Conservation (phyloP, 805 yeast genomes). For the Candida silvicultrix region DNA sequence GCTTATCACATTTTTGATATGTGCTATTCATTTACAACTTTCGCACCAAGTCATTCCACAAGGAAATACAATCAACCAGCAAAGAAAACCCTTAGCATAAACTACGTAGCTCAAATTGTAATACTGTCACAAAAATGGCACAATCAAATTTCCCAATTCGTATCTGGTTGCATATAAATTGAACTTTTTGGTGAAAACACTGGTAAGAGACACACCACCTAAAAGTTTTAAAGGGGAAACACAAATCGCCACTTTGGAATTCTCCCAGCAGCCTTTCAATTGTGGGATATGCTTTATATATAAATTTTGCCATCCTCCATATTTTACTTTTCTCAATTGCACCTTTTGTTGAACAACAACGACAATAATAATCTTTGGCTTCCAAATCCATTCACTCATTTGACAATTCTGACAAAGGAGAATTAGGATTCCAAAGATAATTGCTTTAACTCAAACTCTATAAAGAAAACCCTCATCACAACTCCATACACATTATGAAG, state of each 20-base stretch:
- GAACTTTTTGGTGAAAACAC: background rate
- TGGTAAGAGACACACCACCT: background rate
- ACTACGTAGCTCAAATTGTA: background rate
- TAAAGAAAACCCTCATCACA: background rate
- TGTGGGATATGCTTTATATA: background rate
- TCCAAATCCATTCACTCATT: background rate
- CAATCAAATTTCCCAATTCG: background rate
- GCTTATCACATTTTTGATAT: too few species aligned
- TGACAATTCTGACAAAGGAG: background rate
- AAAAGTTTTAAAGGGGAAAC: background rate
- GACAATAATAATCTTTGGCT: background rate
- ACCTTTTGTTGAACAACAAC: too few species aligned
- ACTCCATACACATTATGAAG: conserved; percentile 13
- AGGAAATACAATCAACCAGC: too few species aligned
- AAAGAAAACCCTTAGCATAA: background rate
- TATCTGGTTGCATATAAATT: background rate
- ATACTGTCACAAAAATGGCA: background rate
- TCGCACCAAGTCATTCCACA: too few species aligned
- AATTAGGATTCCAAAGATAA: background rate
- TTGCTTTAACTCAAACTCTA: background rate
- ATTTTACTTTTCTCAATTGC: background rate
- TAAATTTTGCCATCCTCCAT: background rate
- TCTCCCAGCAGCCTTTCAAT: background rate
- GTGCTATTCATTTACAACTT: too few species aligned
- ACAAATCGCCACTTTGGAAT: background rate